phyloP scores from a whole-genome alignment of 2,329 filamentous ascomycete genomes.

The Akanthomyces lecanii region DNA sequence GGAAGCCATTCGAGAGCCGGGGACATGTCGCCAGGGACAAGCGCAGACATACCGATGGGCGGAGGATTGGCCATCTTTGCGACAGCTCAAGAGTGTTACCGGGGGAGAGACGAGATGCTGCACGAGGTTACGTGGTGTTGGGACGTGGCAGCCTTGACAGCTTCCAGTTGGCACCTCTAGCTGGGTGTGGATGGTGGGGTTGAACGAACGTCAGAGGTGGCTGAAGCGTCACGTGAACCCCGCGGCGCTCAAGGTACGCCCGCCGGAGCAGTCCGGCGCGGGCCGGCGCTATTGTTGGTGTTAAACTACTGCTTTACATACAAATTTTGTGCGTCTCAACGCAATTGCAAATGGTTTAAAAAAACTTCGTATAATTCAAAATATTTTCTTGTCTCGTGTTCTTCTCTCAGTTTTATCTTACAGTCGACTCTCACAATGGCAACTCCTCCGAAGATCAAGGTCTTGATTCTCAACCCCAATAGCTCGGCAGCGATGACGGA shows the following conservation, averaged over 20 bases:
- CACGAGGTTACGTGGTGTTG: constrained; percentile 16
- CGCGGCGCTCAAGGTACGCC: constrained; percentile 20
- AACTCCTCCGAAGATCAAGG: constrained; percentile 27
- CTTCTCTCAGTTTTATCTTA: neutral
- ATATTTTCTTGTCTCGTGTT: constrained; percentile 10
- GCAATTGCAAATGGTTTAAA: neutral
- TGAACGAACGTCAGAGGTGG: constrained; percentile 35
- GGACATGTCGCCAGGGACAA: constrained; percentile 12
- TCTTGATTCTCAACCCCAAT: constrained; percentile 77
- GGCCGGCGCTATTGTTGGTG: neutral
- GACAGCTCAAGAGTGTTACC: constrained; percentile 19
- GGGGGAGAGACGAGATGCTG: constrained; percentile 2
- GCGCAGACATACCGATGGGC: constrained; percentile 48
- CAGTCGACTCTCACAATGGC: neutral
- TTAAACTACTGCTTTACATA: neutral
- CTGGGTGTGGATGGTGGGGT: constrained; percentile 29
- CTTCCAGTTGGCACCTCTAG: neutral
- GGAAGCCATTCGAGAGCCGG: constrained; percentile 18
- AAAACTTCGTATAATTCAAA: neutral
- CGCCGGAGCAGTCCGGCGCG: constrained; percentile 11
- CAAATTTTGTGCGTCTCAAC: neutral
- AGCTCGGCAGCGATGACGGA: constrained; percentile 69
- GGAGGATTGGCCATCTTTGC: constrained; percentile 47
- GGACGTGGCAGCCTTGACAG: constrained; percentile 9
- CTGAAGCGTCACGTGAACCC: constrained; percentile 37